Evolutionary conservation across 345 rosid genomes (phyloP).

Genomic region (Eucalyptus erythrocorys): DNA sequence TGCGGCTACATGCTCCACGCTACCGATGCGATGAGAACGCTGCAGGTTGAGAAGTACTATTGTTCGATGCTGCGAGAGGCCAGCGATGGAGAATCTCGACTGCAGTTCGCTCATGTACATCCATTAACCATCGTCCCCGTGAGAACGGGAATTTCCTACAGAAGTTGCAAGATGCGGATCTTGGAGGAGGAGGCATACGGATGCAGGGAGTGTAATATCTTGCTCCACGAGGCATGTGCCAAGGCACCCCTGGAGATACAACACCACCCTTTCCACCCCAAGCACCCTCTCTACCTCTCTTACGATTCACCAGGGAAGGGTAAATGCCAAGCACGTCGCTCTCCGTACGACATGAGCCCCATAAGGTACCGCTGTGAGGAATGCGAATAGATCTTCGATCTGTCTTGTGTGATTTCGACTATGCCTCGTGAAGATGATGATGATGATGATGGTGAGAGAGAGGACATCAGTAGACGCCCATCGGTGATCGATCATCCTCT

Average conservation of each 20-base stretch:
- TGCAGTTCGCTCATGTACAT: not conserved
- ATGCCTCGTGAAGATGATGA: not conserved
- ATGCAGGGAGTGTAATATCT: not conserved
- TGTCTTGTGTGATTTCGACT: not conserved
- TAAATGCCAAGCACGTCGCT: rapidly evolving
- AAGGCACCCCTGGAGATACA: not conserved
- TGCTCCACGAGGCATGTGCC: not conserved
- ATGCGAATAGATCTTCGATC: rapidly evolving
- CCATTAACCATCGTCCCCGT: not conserved
- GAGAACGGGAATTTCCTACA: rapidly evolving
- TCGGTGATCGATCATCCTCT: not conserved
- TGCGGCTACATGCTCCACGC: rapidly evolving
- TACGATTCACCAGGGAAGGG: rapidly evolving
- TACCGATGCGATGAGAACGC: rapidly evolving
- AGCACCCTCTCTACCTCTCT: not conserved
- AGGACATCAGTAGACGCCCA: not conserved
- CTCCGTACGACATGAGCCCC: rapidly evolving
- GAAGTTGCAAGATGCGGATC: not conserved
- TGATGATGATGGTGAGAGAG: not conserved
- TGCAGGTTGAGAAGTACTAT: not conserved
- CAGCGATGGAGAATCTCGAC: not conserved
- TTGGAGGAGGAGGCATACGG: not conserved
- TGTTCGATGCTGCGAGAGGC: not conserved
- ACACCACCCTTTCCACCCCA: not conserved
- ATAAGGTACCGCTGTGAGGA: not conserved